Conservation (phyloP, 345 rosid species). For the Aquilaria malaccensis region DNA sequence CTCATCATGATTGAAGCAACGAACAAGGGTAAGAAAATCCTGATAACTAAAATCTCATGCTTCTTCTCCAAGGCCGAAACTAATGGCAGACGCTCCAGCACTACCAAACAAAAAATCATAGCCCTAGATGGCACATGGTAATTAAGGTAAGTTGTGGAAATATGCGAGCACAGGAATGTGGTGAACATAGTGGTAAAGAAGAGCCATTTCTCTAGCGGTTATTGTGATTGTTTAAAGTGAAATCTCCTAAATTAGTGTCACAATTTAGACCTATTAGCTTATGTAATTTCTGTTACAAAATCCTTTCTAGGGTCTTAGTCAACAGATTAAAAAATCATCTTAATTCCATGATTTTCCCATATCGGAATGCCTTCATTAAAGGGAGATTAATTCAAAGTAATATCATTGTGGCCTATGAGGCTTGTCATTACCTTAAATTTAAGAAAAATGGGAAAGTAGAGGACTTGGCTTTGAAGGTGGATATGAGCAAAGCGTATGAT, state of each 20-base stretch:
- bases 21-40: slow-evolving; percentile 22
- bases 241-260: slow-evolving; percentile 26
- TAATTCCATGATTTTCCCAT: too few relatives aligned
- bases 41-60: slow-evolving; percentile 29
- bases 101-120: slow-evolving; percentile 29
- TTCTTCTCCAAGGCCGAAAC: slow-evolving; percentile 32
- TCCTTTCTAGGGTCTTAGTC: too few relatives aligned
- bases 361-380: too few relatives aligned
- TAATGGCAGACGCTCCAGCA: slow-evolving; percentile 45
- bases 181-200: slow-evolving; percentile 17
- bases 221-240: not conserved
- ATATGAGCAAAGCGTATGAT: too few relatives aligned
- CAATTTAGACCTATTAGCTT: not conserved
- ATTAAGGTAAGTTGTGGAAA: slow-evolving; percentile 13
- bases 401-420: too few relatives aligned
- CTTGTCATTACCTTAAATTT: too few relatives aligned
- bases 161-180: slow-evolving; percentile 21
- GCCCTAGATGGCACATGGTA: slow-evolving; percentile 31
- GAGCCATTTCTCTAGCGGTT: slow-evolving; percentile 22
- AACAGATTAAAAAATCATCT: too few relatives aligned
- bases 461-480: too few relatives aligned
- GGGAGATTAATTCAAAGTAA: too few relatives aligned
- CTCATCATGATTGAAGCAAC: slow-evolving; percentile 20
- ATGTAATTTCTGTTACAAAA: too few relatives aligned
- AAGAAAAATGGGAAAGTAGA: too few relatives aligned